Percentiles rank a stretch among this genome's conserved stretches.
Conservation (phyloP, 2,329 filamentous ascomycete species). For the Fusarium pseudograminearum region DNA sequence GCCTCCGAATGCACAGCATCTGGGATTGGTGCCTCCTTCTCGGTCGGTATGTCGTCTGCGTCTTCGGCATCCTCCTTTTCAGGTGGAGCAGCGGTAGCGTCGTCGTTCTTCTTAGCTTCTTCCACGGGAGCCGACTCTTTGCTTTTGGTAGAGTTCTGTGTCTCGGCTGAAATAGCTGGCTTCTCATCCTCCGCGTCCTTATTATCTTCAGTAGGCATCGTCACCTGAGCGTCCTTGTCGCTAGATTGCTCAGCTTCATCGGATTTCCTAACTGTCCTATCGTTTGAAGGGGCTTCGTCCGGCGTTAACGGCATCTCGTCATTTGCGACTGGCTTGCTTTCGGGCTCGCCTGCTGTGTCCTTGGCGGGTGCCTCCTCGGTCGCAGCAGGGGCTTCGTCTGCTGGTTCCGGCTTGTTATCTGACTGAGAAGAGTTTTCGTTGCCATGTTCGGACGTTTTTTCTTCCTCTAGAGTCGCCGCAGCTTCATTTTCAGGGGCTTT, state of each 20-base stretch:
- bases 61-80: not conserved
- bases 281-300: slow-evolving; percentile 1
- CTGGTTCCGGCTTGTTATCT: slow-evolving; percentile 2
- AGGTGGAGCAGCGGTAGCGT: not conserved
- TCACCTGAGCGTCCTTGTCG: slow-evolving; percentile 1
- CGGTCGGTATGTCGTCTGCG: not conserved
- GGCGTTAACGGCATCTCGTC: not conserved
- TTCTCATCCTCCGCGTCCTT: slow-evolving; percentile 4
- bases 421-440: not conserved
- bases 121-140: not conserved
- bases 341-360: slow-evolving; percentile 1
- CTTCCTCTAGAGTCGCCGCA: not conserved
- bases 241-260: slow-evolving; percentile 1
- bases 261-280: not conserved
- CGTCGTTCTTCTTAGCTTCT: not conserved
- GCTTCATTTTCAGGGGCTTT: slow-evolving; percentile 2
- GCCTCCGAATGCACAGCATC: slow-evolving; percentile 9
- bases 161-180: not conserved
- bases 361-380: not conserved
- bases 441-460: not conserved
- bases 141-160: not conserved
- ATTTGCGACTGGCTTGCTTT: not conserved
- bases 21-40: not conserved
- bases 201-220: not conserved
- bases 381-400: not conserved